Conservation (phyloP, 108 stramenopile species). For the Phaeodactylum tricornutum region DNA sequence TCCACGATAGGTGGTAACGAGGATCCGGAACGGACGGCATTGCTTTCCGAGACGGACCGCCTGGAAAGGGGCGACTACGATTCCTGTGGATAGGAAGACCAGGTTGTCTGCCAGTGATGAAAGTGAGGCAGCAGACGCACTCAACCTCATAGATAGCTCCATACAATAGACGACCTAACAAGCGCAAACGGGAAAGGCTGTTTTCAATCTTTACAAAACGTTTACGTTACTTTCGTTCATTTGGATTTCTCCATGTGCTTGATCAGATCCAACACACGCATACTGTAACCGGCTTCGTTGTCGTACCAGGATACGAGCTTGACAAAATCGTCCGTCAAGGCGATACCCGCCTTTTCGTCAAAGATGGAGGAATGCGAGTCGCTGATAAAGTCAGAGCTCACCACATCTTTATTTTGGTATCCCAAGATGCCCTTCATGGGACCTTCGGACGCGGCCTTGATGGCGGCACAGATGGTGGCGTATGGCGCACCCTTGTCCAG, state of each 20-base stretch:
- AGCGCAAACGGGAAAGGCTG: no score
- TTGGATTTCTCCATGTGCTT: slow-evolving; percentile 83
- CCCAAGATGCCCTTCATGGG: slow-evolving; percentile 87
- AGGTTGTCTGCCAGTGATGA: no score
- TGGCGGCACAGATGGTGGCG: slow-evolving; percentile 88
- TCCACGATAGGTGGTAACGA: no score
- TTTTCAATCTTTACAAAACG: no score
- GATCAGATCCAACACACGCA: slow-evolving; percentile 89
- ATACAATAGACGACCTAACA: no score
- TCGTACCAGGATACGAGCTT: slow-evolving; percentile 98
- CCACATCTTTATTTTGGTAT: slow-evolving; percentile 90
- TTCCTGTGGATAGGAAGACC: no score
- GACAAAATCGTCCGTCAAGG: slow-evolving; percentile 93
- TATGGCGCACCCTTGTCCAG: slow-evolving; percentile 89
- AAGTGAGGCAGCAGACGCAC: no score
- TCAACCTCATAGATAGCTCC: no score
- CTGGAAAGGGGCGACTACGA: no score
- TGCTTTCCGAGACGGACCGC: no score
- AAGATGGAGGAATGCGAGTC: slow-evolving; percentile 89
- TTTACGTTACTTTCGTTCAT: no score
- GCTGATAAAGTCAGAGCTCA: slow-evolving; percentile 91
- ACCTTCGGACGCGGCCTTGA: slow-evolving; percentile 92
- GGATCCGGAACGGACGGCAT: no score
- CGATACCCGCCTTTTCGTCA: slow-evolving; percentile 96
- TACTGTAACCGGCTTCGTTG: slow-evolving; percentile 94